These are phyloP conservation scores for Antitrichia curtipendula DNA, from an alignment of 225 moss, liverwort and hornwort genomes.

Conservation along the genomic window DNA sequence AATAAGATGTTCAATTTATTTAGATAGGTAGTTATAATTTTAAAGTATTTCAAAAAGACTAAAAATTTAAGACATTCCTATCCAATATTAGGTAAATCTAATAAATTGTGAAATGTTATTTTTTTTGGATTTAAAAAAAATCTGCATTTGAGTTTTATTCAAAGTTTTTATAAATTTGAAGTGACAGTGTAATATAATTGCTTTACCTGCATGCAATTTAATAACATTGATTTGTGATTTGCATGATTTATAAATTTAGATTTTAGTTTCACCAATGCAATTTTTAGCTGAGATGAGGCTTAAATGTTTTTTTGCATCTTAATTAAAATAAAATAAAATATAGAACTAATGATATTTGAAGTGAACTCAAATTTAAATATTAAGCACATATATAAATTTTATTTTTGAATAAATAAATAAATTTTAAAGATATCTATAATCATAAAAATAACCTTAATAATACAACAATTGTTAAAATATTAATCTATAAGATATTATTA, in stretches of 20 bases:
- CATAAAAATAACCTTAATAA: not conserved
- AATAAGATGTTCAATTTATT: no score
- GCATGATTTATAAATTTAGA: not conserved
- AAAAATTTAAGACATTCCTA: not conserved
- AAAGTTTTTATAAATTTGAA: not conserved
- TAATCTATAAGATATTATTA: not conserved
- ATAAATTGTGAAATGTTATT: fast-evolving
- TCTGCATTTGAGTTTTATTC: not conserved
- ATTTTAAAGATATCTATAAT: not conserved
- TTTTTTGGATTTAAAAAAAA: no score
- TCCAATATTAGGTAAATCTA: not conserved
- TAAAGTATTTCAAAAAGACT: not conserved
- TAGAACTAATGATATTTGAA: no score
- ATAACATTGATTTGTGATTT: not conserved
- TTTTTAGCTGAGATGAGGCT: fast-evolving
- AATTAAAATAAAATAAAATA: no score
- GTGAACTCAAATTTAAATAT: no score
- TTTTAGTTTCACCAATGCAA: no score
- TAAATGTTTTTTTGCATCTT: no score
- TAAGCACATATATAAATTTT: fast-evolving
- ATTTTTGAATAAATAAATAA: not conserved
- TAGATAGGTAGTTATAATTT: no score
- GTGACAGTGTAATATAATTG: fast-evolving
- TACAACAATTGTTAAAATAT: fast-evolving
- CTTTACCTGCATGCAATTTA: not conserved